Base-by-base conservation (phyloP, 441 rosid species). In the Adansonia rubrostipa region DNA sequence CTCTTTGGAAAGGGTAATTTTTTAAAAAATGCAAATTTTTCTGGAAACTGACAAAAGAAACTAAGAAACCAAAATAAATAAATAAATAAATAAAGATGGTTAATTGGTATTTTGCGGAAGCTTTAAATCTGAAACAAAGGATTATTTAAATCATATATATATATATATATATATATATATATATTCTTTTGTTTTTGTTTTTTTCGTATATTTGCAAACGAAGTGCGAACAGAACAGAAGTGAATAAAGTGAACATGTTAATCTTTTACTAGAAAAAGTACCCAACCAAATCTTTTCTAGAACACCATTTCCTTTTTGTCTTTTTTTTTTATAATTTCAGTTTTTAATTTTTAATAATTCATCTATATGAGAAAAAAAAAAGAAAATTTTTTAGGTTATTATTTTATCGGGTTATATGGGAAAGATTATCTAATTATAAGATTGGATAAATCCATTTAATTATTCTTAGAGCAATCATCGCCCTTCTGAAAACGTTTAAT, bases 241-340 rank as follows among this genome's bases (percentile, higher is more conserved):
- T 54, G 75, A 71, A 15, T 33, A 24, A 15, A 53, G 47, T 28
- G 47, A 63, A 63, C 45, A 13, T 64, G 50, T 33, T 36, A 36
- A 5, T 36, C 13, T 19, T 33, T 42, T 42, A 9, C 40, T 19
- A 9, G 76, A 73, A 36, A 9, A 54, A 56, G 62, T 64, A 15
- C 71, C 71, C 76, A 19, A 17, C 48, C 53, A 57, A 73, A 73
- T 73, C 78, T 63, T 48, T 48, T 69, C 71, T 48, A 9, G 48
- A 48, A 4, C 54, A 9, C 33, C 40, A 53, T 42, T 74, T 17
- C 3, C 19, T 65, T 65, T 65, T 65, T 36, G 0, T 6, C 3
- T 40, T 7, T 6, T 66, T 64, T 9, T 42, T 24, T 66, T 1
- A 5, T 14, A 10, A 65, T 40, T 45, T 44, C 45, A 15, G 14